phyloP scores from a whole-genome alignment of 2,329 filamentous ascomycete genomes.

The Hymenoscyphus scutula region DNA sequence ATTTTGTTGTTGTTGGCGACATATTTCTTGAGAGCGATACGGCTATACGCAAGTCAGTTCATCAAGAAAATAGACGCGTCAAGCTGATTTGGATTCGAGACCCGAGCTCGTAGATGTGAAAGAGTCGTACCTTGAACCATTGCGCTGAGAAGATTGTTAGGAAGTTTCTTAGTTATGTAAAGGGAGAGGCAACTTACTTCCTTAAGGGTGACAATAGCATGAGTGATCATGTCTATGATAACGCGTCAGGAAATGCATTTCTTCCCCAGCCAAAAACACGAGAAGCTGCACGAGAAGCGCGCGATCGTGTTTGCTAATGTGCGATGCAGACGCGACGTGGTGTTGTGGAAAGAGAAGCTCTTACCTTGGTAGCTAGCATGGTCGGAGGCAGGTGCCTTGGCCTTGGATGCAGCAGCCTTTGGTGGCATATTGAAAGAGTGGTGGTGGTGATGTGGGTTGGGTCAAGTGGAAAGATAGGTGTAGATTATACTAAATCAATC shows the following conservation, averaged over 20 bases:
- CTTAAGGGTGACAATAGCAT: conserved; percentile 36
- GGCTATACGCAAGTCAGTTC: conserved; percentile 38
- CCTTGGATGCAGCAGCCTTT: conserved; percentile 62
- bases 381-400: conserved; percentile 51
- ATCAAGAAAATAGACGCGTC: conserved; percentile 28
- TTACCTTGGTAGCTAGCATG: conserved; percentile 65
- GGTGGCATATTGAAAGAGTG: conserved; percentile 55
- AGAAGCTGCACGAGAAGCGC: conserved; percentile 49
- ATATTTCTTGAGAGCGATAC: conserved; percentile 74
- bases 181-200: conserved; percentile 29
- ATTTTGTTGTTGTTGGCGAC: conserved; percentile 69
- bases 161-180: conserved; percentile 9
- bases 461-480: neutral
- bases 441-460: conserved; percentile 19
- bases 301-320: conserved; percentile 46
- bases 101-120: conserved; percentile 12
- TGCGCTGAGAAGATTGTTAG: conserved; percentile 29
- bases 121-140: conserved; percentile 36
- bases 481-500: conserved; percentile 6
- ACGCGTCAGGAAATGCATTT: conserved; percentile 26
- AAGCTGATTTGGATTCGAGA: conserved; percentile 8
- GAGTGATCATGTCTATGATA: conserved; percentile 35
- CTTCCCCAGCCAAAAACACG: conserved; percentile 30
- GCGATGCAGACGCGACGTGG: conserved; percentile 45
- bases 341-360: conserved; percentile 42